These are phyloP conservation scores for Xylaria polymorpha DNA, from an alignment of 2,329 filamentous ascomycete genomes.

Conservation along the genomic window DNA sequence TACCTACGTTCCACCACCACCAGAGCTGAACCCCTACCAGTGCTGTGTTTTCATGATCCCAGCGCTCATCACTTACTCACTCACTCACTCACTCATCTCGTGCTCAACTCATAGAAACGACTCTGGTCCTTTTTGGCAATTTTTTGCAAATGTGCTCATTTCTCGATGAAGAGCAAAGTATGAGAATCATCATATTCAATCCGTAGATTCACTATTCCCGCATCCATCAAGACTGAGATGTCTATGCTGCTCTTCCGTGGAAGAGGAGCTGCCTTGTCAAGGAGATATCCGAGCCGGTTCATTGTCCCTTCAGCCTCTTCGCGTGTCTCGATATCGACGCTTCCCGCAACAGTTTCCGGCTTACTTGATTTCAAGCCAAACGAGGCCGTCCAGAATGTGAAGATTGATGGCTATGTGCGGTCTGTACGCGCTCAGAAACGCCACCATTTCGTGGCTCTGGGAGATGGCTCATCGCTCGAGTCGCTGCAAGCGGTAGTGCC, in stretches of 20 bases:
- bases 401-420: constrained; percentile 82
- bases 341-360: constrained; percentile 62
- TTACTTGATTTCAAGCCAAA: constrained; percentile 65
- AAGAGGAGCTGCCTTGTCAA: constrained; percentile 41
- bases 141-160: neutral
- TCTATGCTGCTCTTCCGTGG: constrained; percentile 40
- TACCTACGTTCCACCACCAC: neutral
- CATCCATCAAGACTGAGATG: constrained; percentile 39
- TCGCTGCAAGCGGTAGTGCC: constrained; percentile 84
- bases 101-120: constrained; percentile 5
- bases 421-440: constrained; percentile 89
- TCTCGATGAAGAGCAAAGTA: constrained; percentile 3
- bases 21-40: neutral
- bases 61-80: constrained; percentile 15
- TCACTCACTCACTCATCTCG: constrained; percentile 16
- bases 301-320: constrained; percentile 17
- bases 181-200: constrained; percentile 2
- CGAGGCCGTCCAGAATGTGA: constrained; percentile 60
- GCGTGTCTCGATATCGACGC: constrained; percentile 46
- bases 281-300: constrained; percentile 29
- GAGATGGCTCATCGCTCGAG: constrained; percentile 85
- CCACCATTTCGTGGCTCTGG: constrained; percentile 83
- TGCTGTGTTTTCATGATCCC: constrained; percentile 1
- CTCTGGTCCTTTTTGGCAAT: neutral
- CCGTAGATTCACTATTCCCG: neutral